Evolutionary conservation across 495 filamentous ascomycete genomes (phyloP).

Genomic region (Aspergillus kassunensis): DNA sequence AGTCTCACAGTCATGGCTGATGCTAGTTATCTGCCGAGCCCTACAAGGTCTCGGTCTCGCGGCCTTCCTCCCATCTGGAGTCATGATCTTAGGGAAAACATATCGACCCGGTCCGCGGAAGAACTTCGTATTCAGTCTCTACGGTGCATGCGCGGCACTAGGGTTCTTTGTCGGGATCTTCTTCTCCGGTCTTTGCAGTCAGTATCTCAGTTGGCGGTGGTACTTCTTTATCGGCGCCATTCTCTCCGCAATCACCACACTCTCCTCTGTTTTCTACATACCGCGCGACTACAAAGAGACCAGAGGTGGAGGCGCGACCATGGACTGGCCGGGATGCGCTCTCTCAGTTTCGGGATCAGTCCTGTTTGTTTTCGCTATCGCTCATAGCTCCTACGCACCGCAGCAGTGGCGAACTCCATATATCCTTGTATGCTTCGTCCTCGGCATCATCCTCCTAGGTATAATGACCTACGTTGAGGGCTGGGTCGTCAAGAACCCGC

Average conservation of each 20-base stretch:
- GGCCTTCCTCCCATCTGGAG: conserved; percentile 70
- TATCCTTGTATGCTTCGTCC: conserved; percentile 56
- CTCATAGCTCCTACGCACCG: conserved; percentile 65
- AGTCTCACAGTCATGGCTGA: conserved; percentile 63
- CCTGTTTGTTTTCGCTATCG: conserved; percentile 75
- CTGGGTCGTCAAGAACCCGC: conserved; percentile 66
- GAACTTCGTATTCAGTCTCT: conserved; percentile 78
- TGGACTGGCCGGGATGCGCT: conserved; percentile 68
- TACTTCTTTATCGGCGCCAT: conserved; percentile 77
- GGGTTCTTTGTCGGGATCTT: conserved; percentile 85
- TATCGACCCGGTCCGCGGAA: conserved; percentile 84
- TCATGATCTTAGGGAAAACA: conserved; percentile 74
- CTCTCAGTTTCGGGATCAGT: conserved; percentile 64
- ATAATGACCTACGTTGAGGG: conserved; percentile 68
- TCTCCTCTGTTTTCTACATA: conserved; percentile 59
- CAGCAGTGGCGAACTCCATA: conserved; percentile 72
- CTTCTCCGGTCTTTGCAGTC: conserved; percentile 64
- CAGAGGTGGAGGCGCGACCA: conserved; percentile 40
- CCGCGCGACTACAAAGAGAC: conserved; percentile 59
- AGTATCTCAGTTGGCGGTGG: conserved; percentile 66
- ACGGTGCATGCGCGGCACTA: conserved; percentile 70
- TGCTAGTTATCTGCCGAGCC: conserved; percentile 73
- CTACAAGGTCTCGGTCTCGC: conserved; percentile 76
- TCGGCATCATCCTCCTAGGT: conserved; percentile 45
- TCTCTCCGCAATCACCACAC: conserved; percentile 45